Conservation (phyloP, 1,284 basidiomycete species). For the Leccinum insolens region DNA sequence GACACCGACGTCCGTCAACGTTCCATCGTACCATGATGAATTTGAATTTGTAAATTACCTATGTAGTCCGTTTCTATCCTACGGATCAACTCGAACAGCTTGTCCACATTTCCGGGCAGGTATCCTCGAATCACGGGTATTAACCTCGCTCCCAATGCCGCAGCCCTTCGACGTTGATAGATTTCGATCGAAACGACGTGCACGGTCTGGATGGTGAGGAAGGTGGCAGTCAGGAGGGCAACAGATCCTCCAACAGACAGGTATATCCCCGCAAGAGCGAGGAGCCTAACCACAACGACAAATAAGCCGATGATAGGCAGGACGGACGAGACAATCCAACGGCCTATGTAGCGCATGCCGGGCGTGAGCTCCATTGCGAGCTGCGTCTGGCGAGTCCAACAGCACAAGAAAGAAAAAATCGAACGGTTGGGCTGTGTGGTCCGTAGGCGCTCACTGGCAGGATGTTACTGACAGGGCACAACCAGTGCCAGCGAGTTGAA, state of each 20-base stretch:
- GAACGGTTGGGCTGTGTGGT: background rate
- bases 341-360: slow-evolving; percentile 22
- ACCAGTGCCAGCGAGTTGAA: background rate
- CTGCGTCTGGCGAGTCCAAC: background rate
- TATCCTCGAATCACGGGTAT: slow-evolving; percentile 24
- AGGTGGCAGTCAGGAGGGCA: slow-evolving; percentile 6
- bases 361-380: slow-evolving; percentile 28
- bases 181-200: slow-evolving; percentile 10
- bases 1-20: slow-evolving; percentile 5
- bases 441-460: background rate
- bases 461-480: background rate
- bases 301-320: slow-evolving; percentile 17
- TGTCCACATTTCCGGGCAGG: slow-evolving; percentile 32
- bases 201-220: slow-evolving; percentile 5
- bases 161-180: slow-evolving; percentile 23
- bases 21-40: background rate
- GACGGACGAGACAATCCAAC: slow-evolving; percentile 12
- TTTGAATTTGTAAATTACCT: slow-evolving; percentile 17
- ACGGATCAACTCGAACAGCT: slow-evolving; percentile 15
- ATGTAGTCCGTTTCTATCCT: slow-evolving; percentile 28
- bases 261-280: slow-evolving; percentile 11
- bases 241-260: slow-evolving; percentile 14
- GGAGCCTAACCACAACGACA: slow-evolving; percentile 15
- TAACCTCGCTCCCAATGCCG: slow-evolving; percentile 22
- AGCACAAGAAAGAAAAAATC: background rate